Conservation (phyloP, 306 rosid species). For the Begonia masoniana region DNA sequence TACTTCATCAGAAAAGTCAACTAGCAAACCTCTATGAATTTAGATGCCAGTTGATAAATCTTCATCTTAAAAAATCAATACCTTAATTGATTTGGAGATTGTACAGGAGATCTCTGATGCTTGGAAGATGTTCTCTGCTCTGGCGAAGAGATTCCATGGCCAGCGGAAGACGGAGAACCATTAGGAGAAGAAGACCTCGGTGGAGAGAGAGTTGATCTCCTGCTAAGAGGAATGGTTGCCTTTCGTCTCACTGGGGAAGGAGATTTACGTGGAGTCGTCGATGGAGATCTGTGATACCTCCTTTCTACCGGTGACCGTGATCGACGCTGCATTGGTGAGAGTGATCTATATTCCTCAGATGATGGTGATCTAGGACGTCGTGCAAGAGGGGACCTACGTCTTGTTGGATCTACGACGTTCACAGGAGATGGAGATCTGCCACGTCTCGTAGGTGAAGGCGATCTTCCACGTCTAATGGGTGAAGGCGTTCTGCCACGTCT, state of each 20-base stretch:
- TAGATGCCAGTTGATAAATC: neutral
- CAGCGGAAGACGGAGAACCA: conserved; percentile 43
- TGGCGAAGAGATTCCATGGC: conserved; percentile 31
- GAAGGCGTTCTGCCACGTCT: conserved; percentile 44
- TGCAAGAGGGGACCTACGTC: conserved; percentile 12
- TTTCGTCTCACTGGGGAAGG: conserved; percentile 14
- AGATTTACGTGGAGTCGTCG: conserved; percentile 4
- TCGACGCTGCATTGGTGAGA: conserved; percentile 21
- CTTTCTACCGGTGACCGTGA: conserved; percentile 14
- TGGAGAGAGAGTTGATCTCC: conserved; percentile 37
- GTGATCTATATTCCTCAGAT: conserved; percentile 15
- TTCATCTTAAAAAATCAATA: conserved; percentile 9
- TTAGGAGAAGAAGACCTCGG: conserved; percentile 34
- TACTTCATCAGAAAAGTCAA: conserved; percentile 4
- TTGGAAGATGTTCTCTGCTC: conserved; percentile 23
- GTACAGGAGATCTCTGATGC: conserved; percentile 26
- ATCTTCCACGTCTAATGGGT: conserved; percentile 24
- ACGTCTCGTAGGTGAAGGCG: conserved; percentile 36
- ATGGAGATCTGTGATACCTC: conserved; percentile 10
- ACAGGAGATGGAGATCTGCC: conserved; percentile 28
- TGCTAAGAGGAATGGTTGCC: conserved; percentile 26
- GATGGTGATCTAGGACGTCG: conserved; percentile 24
- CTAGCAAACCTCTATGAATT: neutral
- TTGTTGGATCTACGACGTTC: conserved; percentile 14
- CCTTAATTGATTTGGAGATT: conserved; percentile 47